Conservation (phyloP, 139 green algal species). For the Trebouxia sp. region DNA sequence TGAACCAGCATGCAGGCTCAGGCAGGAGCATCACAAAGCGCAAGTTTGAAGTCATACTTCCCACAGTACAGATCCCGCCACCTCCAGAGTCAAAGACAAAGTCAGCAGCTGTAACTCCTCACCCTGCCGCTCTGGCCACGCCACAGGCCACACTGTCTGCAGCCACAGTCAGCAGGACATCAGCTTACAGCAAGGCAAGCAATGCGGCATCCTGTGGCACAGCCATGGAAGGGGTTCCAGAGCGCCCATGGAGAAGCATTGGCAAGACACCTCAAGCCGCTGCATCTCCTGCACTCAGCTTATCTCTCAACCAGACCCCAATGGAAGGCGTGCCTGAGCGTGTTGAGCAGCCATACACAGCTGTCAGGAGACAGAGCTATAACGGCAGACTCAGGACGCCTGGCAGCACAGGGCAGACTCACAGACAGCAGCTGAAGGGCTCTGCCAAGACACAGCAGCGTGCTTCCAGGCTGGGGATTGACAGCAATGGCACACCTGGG, state of each 20-base stretch:
- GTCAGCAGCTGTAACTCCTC: not conserved
- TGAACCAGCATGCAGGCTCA: not conserved
- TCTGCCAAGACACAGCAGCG: not conserved
- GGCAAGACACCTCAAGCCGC: not conserved
- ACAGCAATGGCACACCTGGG: not conserved
- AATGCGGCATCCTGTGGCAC: constrained; percentile 18
- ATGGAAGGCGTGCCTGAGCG: constrained; percentile 49
- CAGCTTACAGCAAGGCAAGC: not conserved
- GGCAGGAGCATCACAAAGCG: constrained; percentile 4
- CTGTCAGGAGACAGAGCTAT: not conserved
- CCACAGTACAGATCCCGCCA: not conserved
- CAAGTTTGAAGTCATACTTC: not conserved
- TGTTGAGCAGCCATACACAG: not conserved
- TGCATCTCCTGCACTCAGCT: not conserved
- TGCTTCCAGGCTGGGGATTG: not conserved
- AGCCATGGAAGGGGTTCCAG: constrained; percentile 42
- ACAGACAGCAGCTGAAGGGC: not conserved
- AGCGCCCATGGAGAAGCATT: constrained; percentile 29
- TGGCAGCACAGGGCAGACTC: not conserved
- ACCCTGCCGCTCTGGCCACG: not conserved
- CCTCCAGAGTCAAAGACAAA: not conserved
- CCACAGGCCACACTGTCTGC: not conserved
- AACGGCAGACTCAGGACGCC: not conserved
- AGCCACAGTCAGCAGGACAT: not conserved
- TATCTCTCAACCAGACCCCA: constrained; percentile 14